Percentiles rank a stretch among this genome's conserved stretches.
phyloP scores from a whole-genome alignment of 208 protist species.

The Trypanosoma grayi region DNA sequence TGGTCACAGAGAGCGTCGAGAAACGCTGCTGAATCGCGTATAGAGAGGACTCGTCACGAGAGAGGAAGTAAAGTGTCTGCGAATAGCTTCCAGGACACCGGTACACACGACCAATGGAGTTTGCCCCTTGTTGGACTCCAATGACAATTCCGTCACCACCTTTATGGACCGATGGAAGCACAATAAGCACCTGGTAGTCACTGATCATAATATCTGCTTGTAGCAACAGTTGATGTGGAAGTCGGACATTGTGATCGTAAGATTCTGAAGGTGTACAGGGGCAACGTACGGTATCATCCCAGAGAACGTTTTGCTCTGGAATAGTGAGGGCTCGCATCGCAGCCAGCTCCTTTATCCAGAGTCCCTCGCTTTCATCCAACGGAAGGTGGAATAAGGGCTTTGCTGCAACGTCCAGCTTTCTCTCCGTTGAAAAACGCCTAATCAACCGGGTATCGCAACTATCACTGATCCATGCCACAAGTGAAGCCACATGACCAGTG shows the following conservation, averaged over 20 bases:
- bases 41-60: slow-evolving; percentile 73
- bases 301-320: slow-evolving; percentile 39
- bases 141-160: slow-evolving; percentile 70
- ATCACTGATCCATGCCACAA: slow-evolving; percentile 36
- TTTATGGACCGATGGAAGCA: slow-evolving; percentile 49
- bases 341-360: slow-evolving; percentile 82
- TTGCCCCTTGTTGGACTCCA: slow-evolving; percentile 45
- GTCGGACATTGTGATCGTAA: slow-evolving; percentile 28
- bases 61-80: slow-evolving; percentile 67
- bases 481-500: slow-evolving; percentile 61
- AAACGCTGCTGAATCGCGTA: slow-evolving; percentile 76
- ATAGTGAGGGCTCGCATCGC: slow-evolving; percentile 39
- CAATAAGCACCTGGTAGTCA: slow-evolving; percentile 54
- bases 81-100: slow-evolving; percentile 59
- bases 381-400: slow-evolving; percentile 63
- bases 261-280: slow-evolving; percentile 20
- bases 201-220: slow-evolving; percentile 56
- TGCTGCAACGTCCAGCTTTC: slow-evolving; percentile 25
- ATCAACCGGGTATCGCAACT: slow-evolving; percentile 16
- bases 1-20: slow-evolving; percentile 44
- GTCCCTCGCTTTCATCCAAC: slow-evolving; percentile 81
- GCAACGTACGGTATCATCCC: slow-evolving; percentile 50
- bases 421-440: slow-evolving; percentile 24
- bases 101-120: slow-evolving; percentile 64
- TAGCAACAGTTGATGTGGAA: slow-evolving; percentile 46